A percentile compares a stretch with the other conserved stretches of the same genome.
Conservation (phyloP, 495 filamentous ascomycete genomes). For the Hypomontagnella monticulosa region DNA sequence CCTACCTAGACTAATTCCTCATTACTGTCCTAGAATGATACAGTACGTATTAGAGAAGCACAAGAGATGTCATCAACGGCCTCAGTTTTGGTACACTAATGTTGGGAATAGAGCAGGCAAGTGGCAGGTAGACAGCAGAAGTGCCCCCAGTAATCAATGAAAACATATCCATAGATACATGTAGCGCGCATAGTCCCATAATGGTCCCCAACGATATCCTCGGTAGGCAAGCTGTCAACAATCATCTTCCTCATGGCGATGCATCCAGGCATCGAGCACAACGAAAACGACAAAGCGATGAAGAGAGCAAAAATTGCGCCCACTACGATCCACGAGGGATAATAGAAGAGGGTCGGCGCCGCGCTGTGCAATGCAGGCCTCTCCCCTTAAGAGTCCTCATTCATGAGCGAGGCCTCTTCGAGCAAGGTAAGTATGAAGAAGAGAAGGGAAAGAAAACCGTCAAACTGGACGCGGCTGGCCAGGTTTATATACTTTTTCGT, state of each 20-base stretch:
- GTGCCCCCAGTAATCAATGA: too few species aligned
- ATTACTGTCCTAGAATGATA: too few species aligned
- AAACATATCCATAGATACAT: not conserved
- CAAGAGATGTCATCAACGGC: too few species aligned
- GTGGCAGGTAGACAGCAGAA: too few species aligned
- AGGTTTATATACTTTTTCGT: not conserved
- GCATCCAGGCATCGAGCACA: slow-evolving; percentile 32
- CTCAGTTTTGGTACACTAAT: too few species aligned
- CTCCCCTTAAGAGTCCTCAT: slow-evolving; percentile 66
- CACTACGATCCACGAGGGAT: slow-evolving; percentile 72
- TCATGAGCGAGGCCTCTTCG: slow-evolving; percentile 69
- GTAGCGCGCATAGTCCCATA: not conserved
- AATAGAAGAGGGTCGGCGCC: slow-evolving; percentile 72
- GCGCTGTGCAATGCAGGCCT: slow-evolving; percentile 84
- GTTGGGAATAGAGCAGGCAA: too few species aligned
- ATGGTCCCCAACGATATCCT: not conserved
- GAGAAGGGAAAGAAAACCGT: slow-evolving; percentile 43
- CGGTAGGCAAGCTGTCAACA: not conserved
- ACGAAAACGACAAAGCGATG: slow-evolving; percentile 28
- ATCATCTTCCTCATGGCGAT: slow-evolving; percentile 35
- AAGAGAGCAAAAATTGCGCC: slow-evolving; percentile 43
- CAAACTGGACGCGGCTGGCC: not conserved
- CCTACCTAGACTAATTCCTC: too few species aligned
- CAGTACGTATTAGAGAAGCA: too few species aligned
- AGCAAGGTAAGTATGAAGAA: slow-evolving; percentile 82